Percentiles rank a stretch among this genome's conserved stretches.
These are phyloP conservation scores for Eucalyptus urophylla DNA, from an alignment of 345 rosid genomes.

Conservation along the genomic window DNA sequence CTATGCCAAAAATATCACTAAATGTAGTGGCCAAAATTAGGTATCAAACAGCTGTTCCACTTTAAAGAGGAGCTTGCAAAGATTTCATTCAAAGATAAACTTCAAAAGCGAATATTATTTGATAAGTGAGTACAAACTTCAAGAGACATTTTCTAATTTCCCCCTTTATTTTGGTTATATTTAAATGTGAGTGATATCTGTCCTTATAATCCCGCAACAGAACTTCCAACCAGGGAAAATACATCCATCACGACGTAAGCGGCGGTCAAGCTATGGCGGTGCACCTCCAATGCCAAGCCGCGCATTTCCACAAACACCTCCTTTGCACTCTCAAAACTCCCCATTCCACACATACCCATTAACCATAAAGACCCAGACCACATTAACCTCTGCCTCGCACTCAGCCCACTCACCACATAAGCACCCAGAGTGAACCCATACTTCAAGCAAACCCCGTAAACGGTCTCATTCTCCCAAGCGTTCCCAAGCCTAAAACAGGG, in stretches of 20 bases:
- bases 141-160: background rate
- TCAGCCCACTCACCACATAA: constrained; percentile 14
- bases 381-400: constrained; percentile 14
- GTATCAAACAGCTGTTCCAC: no score
- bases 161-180: background rate
- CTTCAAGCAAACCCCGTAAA: constrained; percentile 11
- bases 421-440: constrained; percentile 5
- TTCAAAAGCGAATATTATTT: no score
- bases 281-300: constrained; percentile 12
- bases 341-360: constrained; percentile 17
- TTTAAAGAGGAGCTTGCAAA: background rate
- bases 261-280: background rate
- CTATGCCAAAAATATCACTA: no score
- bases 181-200: background rate
- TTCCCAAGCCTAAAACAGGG: constrained; percentile 6
- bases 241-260: background rate
- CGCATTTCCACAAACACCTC: constrained; percentile 9
- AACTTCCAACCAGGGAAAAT: background rate
- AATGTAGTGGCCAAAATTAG: no score
- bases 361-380: constrained; percentile 13
- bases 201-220: background rate
- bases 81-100: no score
- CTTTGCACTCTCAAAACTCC: constrained; percentile 8
- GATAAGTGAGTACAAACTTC: background rate
- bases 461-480: constrained; percentile 1